phyloP scores from a whole-genome alignment of 2,329 filamentous ascomycete species.

The Verticillium longisporum region DNA sequence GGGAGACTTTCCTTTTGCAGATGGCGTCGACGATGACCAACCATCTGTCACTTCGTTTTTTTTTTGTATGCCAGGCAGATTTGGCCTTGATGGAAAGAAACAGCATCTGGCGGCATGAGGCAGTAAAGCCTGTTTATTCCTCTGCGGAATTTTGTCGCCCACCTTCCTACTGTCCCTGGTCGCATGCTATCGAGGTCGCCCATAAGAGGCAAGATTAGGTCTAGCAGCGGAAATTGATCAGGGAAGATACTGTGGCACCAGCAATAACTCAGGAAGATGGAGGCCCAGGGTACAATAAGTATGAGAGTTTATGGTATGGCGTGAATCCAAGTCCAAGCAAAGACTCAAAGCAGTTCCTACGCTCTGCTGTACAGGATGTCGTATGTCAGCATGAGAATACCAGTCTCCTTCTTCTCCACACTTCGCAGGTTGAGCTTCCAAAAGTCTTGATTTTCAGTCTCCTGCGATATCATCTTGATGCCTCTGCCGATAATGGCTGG shows the following conservation, averaged over 20 bases:
- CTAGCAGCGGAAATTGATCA: background rate
- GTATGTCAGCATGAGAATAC: slow-evolving; percentile 16
- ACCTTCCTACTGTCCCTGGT: too few species aligned
- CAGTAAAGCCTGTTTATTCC: background rate
- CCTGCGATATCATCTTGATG: slow-evolving; percentile 13
- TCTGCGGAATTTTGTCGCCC: too few species aligned
- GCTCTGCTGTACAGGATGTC: slow-evolving; percentile 1
- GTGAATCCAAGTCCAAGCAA: background rate
- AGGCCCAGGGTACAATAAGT: background rate
- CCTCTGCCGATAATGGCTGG: slow-evolving; percentile 18
- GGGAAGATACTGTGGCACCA: background rate
- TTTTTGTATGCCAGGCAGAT: background rate
- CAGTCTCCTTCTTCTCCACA: slow-evolving; percentile 10
- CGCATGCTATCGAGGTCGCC: too few species aligned
- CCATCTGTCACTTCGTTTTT: too few species aligned
- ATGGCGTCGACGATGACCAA: background rate
- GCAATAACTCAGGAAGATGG: background rate
- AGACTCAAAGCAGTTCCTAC: background rate
- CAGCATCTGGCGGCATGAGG: background rate
- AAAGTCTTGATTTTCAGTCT: background rate
- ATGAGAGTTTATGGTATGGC: background rate
- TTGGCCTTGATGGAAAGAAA: background rate
- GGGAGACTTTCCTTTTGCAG: background rate
- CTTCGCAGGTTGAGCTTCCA: slow-evolving; percentile 8
- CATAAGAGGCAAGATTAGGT: too few species aligned